Evolutionary conservation across 2,329 filamentous ascomycete genomes (phyloP).

Genomic region (Plenodomus lindquistii): DNA sequence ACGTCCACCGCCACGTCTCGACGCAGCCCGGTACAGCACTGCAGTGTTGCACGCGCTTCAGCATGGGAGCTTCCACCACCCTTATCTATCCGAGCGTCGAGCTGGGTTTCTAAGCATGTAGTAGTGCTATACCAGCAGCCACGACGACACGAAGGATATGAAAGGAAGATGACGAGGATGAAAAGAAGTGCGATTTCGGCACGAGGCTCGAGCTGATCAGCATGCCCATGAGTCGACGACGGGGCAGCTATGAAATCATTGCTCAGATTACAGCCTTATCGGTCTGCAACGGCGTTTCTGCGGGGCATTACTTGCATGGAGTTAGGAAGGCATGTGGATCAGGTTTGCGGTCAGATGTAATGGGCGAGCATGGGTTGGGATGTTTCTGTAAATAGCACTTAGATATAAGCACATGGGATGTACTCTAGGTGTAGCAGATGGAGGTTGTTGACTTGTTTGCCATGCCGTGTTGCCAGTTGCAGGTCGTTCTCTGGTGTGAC

Average conservation of each 20-base stretch:
- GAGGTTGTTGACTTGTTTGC: too few species aligned
- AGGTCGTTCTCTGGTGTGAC: not conserved
- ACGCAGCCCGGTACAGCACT: not conserved
- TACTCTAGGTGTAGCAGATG: not conserved
- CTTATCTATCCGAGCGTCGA: not conserved
- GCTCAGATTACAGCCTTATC: slow-evolving; percentile 11
- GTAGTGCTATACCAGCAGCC: not conserved
- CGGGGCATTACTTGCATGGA: slow-evolving; percentile 2
- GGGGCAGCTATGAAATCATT: slow-evolving; percentile 18
- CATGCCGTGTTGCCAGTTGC: not conserved
- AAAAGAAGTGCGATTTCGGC: not conserved
- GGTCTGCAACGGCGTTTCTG: slow-evolving; percentile 11
- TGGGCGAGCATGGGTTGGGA: not conserved
- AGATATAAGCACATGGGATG: not conserved
- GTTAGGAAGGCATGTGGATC: not conserved
- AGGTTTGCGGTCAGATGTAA: not conserved
- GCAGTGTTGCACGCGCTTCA: slow-evolving; percentile 12
- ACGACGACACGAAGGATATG: not conserved
- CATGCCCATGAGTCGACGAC: not conserved
- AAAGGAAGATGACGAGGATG: not conserved
- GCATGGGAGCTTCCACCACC: slow-evolving; percentile 5
- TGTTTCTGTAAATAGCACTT: not conserved
- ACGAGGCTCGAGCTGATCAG: not conserved
- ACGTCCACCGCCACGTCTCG: slow-evolving; percentile 5
- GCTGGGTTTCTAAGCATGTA: not conserved